These are phyloP conservation scores for Microbotryum intermedium DNA, from an alignment of 1,284 basidiomycete species.

Conservation along the genomic window DNA sequence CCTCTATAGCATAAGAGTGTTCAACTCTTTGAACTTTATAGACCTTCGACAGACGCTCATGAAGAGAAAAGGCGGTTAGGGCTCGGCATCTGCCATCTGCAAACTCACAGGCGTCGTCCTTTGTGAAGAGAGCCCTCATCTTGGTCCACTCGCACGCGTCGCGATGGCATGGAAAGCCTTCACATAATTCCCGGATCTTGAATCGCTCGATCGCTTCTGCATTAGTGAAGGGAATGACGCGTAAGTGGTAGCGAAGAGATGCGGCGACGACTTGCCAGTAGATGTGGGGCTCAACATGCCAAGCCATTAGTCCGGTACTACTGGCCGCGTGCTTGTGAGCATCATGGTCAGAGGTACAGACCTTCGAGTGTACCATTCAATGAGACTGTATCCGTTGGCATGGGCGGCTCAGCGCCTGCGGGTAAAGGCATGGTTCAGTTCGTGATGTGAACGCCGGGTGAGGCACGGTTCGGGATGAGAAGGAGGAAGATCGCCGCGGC, in stretches of 20 bases:
- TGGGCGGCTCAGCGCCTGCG: conserved; percentile 19
- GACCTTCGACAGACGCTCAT: not conserved
- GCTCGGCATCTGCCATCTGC: too few relatives aligned
- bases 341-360: not conserved
- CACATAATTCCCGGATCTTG: conserved; percentile 32
- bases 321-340: not conserved
- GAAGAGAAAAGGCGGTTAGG: too few relatives aligned
- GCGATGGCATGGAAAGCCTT: conserved; percentile 35
- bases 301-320: conserved; percentile 14
- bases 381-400: conserved; percentile 9
- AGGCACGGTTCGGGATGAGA: too few relatives aligned
- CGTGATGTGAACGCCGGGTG: too few relatives aligned
- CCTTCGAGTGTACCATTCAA: conserved; percentile 5
- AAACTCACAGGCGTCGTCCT: conserved; percentile 29
- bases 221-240: too few relatives aligned
- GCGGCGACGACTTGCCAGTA: too few relatives aligned
- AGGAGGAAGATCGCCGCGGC: too few relatives aligned
- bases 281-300: too few relatives aligned
- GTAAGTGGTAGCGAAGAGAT: too few relatives aligned
- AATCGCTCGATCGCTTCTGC: conserved; percentile 31
- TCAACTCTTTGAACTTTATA: not conserved
- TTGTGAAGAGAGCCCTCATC: conserved; percentile 34
- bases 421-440: conserved; percentile 24
- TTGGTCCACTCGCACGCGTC: conserved; percentile 36
- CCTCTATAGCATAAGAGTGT: conserved; percentile 21